These are phyloP conservation scores for Claviceps paspali DNA, from an alignment of 2,329 filamentous ascomycete species.

Conservation along the genomic window DNA sequence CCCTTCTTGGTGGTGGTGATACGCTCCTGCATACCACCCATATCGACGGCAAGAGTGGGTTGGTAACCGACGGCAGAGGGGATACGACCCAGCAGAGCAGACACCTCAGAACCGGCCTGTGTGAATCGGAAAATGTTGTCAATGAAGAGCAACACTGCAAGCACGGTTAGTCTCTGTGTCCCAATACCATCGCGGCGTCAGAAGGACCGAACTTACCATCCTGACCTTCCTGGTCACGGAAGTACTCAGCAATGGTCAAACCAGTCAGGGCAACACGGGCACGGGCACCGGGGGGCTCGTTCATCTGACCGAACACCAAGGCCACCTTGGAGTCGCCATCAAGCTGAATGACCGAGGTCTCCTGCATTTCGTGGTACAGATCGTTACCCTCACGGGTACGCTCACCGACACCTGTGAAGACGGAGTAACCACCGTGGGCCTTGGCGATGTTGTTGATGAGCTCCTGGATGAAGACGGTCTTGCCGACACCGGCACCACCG, in stretches of 20 bases:
- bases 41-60: conserved; percentile 94
- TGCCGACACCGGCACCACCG: conserved; percentile 99
- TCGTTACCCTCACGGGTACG: conserved; percentile 99
- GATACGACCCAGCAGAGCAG: conserved; percentile 97
- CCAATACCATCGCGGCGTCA: too few species aligned
- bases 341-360: conserved; percentile 98
- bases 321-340: conserved; percentile 99
- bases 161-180: not conserved
- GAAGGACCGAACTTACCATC: conserved; percentile 51
- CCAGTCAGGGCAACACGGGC: conserved; percentile 98
- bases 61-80: conserved; percentile 99
- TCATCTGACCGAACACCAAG: conserved; percentile 99
- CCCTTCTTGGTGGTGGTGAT: conserved; percentile 99
- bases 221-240: conserved; percentile 63
- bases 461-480: conserved; percentile 99
- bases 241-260: conserved; percentile 67
- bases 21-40: conserved; percentile 99
- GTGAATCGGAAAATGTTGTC: conserved; percentile 99
- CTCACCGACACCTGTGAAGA: conserved; percentile 99
- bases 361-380: conserved; percentile 99
- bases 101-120: conserved; percentile 99
- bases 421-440: conserved; percentile 99
- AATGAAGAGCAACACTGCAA: conserved; percentile 86
- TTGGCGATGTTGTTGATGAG: conserved; percentile 99
- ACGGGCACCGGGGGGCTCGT: conserved; percentile 98